These are phyloP conservation scores for Colletotrichum sp. DNA, from an alignment of 2,329 filamentous ascomycete genomes.

Conservation along the genomic window DNA sequence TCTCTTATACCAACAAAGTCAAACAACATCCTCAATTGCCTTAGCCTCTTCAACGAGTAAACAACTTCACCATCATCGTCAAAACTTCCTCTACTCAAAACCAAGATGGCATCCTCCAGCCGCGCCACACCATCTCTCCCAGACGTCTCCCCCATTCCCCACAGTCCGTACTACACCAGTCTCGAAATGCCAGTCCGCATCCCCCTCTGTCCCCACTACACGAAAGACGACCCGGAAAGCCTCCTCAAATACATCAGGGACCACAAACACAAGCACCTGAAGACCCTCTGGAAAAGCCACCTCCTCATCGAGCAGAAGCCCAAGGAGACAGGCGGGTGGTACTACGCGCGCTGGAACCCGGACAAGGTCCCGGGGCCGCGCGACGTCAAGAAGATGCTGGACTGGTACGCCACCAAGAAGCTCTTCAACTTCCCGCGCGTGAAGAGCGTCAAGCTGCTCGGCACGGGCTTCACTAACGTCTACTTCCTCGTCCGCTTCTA, in stretches of 20 bases:
- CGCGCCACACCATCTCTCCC: not conserved
- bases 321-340: not conserved
- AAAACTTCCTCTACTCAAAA: not conserved
- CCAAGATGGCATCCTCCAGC: not conserved
- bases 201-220: not conserved
- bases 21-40: not conserved
- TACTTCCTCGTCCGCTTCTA: not conserved
- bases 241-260: not conserved
- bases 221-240: not conserved
- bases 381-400: not conserved
- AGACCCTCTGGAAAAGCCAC: not conserved
- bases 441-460: not conserved
- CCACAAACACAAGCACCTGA: not conserved
- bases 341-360: not conserved
- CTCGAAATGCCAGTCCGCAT: not conserved
- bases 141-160: rapidly evolving
- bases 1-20: not conserved
- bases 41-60: no score
- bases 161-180: not conserved
- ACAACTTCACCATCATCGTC: no score
- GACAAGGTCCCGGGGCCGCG: not conserved
- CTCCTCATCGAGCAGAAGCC: not conserved
- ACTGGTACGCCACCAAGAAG: not conserved
- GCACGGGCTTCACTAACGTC: not conserved
- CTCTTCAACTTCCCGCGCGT: not conserved